Base-by-base conservation (phyloP, 768 basidiomycete genomes). In the Trametes sanguinea region DNA sequence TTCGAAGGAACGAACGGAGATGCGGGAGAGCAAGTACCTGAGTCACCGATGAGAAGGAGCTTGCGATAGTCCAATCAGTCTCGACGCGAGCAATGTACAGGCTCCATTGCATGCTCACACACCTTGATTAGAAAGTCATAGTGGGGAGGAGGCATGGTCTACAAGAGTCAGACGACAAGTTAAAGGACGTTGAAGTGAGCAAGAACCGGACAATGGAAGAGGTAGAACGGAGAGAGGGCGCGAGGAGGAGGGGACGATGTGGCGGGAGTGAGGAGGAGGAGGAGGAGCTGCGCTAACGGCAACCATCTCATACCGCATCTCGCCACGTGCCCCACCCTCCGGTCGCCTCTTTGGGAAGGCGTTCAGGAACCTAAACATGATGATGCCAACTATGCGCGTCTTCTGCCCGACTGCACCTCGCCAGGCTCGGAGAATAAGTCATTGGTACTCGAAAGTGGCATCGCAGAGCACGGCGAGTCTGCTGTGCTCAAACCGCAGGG, bases 91-190 rank as follows among this genome's bases (percentile, higher is more conserved):
- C 14, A 39, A 2, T 45, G 37, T 14, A 42, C 32, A 29, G 32
- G 30, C 29, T 51, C 9, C 16, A 42, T 57, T 33, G 30, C 62
- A 51, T 42, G 54, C 45, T 39, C 8, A 53, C 80, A 69, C 63
- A 90, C 92, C 82, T 92, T 95, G 86, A 95, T 93, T 76, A 95
- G 84, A 71, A 97, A 96, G 81, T 98, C 95, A 80, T 98, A 98
- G 77, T 97, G 94, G 54, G 93, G 90, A 58, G 92, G 90, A 54
- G 92, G 90, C 92, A 93, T 93, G 64, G 60, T 68, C 66, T 67
- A 55, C 45, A 62, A 6, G 35, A 39, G 29, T 9, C 27, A 8
- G 37, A n/a, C 44, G 16, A 17, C 45, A 30, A 8, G 11, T 9
- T 7, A 10, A 42, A 27, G 29, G 22, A 5, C 4, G 14, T 37